Conservation (phyloP, 805 yeast genomes). For the Yarrowia yakushimensis region DNA sequence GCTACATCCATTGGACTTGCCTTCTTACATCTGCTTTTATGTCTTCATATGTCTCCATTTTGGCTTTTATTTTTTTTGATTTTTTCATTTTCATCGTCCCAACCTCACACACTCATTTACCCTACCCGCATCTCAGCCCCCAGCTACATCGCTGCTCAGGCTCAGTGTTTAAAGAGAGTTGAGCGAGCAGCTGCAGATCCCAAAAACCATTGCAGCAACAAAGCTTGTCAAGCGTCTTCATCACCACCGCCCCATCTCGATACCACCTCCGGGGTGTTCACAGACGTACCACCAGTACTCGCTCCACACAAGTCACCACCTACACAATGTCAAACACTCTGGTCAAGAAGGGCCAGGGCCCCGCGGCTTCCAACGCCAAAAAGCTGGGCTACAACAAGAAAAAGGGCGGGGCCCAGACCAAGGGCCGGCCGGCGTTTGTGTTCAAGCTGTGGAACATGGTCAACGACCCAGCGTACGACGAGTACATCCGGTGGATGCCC, state of each 20-base stretch:
- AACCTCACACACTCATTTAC: neutral
- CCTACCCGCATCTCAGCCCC: conserved; percentile 11
- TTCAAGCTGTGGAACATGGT: conserved; percentile 95
- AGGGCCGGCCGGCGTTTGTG: conserved; percentile 76
- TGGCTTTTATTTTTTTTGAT: neutral
- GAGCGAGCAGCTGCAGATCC: conserved; percentile 1
- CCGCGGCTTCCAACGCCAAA: conserved; percentile 15
- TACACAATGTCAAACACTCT: conserved; percentile 16
- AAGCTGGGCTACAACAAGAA: conserved; percentile 27
- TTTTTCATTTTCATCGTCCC: neutral
- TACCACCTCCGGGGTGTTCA: no score
- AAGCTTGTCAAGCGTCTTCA: neutral
- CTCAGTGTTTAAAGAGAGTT: conserved; percentile 6
- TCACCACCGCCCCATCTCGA: neutral
- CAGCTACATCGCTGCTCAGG: no score
- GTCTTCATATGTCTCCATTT: neutral
- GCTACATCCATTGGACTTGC: no score
- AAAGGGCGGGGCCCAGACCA: conserved; percentile 31
- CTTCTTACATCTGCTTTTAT: neutral
- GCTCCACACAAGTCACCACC: neutral
- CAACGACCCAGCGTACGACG: conserved; percentile 66
- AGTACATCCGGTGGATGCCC: conserved; percentile 76
- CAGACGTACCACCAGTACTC: no score
- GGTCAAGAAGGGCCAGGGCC: conserved; percentile 25
- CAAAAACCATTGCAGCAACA: conserved; percentile 17